Evolutionary conservation across 305 asterid genomes (phyloP), one percentile per base, ranked within the genome.

Genomic region (Fraxinus platypoda): DNA sequence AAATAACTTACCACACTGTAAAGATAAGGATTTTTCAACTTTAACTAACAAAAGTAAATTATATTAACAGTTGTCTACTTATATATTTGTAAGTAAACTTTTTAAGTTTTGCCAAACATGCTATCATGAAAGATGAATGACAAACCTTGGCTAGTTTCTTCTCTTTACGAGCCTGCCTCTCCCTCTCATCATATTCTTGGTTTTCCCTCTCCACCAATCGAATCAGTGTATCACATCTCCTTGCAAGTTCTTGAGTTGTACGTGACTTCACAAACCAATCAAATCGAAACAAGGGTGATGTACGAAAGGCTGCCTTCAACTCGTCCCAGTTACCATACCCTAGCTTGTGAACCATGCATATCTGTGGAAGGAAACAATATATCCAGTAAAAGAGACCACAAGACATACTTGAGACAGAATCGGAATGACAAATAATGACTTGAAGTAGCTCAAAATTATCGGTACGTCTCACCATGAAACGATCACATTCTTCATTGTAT

Each of bases 261-360:
- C 99, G 96, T 4, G 99, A 97, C 91, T 97, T 97, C 52, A 97
- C 97, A 85, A 97, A 97, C 99, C 99, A 97, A 85, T 97, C 99
- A 83, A 93, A 97, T 15, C 99, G 95, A 83, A 97, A 97, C 91
- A 93, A 81, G 8, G 99, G 98, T 0, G 98, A 95, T 6, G 96
- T 94, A 72, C 99, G 97, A 79, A 97, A 97, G 62, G 98, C 98
- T 54, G 98, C 93, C 91, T 97, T 97, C 84, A 97, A 89, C 88
- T 93, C 99, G 38, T 97, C 99, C 99, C 99, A 97, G 86, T 97
- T 97, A 35, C 99, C 99, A 80, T 97, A 97, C 19, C 98, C 99
- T 66, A 97, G 98, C 89, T 95, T 97, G 93, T 94, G 98, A 84
- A 94, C 94, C 98, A 92, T 93, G 91, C 99, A 97, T 75, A 97